These are phyloP conservation scores for Acanthochlamys bracteata DNA, from an alignment of 106 monocot genomes.

Conservation along the genomic window DNA sequence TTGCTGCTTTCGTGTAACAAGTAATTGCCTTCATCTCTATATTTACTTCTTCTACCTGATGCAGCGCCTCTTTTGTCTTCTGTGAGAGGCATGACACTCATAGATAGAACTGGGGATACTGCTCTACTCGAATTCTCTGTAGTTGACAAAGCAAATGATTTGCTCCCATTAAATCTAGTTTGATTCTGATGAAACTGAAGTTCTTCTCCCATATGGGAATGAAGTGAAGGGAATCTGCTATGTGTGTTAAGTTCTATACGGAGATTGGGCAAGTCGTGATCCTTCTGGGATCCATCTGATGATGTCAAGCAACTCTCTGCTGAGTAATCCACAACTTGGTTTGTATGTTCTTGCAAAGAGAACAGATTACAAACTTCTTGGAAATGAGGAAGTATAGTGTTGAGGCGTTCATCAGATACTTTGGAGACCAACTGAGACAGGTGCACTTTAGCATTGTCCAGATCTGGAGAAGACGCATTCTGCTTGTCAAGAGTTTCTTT, in stretches of 20 bases:
- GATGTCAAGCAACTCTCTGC: conserved; percentile 83
- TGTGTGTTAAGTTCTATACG: conserved; percentile 22
- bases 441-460: conserved; percentile 62
- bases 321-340: conserved; percentile 49
- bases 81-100: conserved; percentile 23
- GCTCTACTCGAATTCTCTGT: conserved; percentile 13
- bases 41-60: conserved; percentile 2
- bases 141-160: conserved; percentile 10
- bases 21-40: conserved; percentile 18
- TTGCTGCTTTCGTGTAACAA: conserved; percentile 21
- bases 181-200: conserved; percentile 9
- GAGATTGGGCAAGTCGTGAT: conserved; percentile 25
- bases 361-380: conserved; percentile 26
- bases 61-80: conserved; percentile 8
- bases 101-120: conserved; percentile 21
- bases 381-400: conserved; percentile 18
- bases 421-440: conserved; percentile 65
- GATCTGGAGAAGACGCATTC: conserved; percentile 36
- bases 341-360: conserved; percentile 17
- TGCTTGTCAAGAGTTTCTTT: conserved; percentile 73
- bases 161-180: conserved; percentile 13
- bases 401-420: conserved; percentile 50
- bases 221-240: conserved; percentile 8
- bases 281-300: conserved; percentile 54
- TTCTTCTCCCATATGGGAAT: conserved; percentile 5